Evolutionary conservation across 202 grass and related monocot species (phyloP).

Genomic region (Dendrocalamus latiflorus): DNA sequence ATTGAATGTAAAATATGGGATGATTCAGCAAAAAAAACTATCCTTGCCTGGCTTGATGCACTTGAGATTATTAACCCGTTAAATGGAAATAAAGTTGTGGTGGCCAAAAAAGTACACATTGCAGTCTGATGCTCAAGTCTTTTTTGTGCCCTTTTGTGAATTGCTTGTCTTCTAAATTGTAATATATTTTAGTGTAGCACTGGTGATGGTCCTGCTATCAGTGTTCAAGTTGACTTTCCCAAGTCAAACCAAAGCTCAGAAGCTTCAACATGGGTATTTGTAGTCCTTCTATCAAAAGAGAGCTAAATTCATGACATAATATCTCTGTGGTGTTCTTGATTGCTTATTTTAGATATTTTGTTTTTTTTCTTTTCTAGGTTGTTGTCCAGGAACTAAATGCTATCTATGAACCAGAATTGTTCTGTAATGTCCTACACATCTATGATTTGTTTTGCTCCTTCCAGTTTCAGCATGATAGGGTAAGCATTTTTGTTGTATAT

Average conservation of each 20-base stretch:
- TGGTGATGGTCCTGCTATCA: constrained; percentile 53
- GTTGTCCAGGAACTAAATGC: constrained; percentile 57
- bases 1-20: constrained; percentile 83
- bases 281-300: constrained; percentile 31
- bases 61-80: constrained; percentile 61
- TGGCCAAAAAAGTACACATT: constrained; percentile 55
- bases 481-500: constrained; percentile 37
- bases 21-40: constrained; percentile 46
- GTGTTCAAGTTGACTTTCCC: constrained; percentile 67
- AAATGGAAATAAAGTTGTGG: constrained; percentile 56
- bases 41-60: constrained; percentile 68
- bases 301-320: constrained; percentile 31
- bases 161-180: constrained; percentile 30
- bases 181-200: constrained; percentile 52
- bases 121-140: constrained; percentile 15
- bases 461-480: constrained; percentile 85
- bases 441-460: constrained; percentile 56
- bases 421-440: constrained; percentile 49
- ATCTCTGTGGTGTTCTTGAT: constrained; percentile 2
- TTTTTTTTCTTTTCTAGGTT: constrained; percentile 44
- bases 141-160: constrained; percentile 22
- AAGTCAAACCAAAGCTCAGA: constrained; percentile 48
- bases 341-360: constrained; percentile 8
- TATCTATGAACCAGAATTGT: constrained; percentile 67
- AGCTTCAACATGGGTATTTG: constrained; percentile 62